A percentile compares a stretch with the other conserved stretches of the same genome.
These are phyloP conservation scores for Citrus medica DNA, from an alignment of 345 rosid species.

Conservation along the genomic window DNA sequence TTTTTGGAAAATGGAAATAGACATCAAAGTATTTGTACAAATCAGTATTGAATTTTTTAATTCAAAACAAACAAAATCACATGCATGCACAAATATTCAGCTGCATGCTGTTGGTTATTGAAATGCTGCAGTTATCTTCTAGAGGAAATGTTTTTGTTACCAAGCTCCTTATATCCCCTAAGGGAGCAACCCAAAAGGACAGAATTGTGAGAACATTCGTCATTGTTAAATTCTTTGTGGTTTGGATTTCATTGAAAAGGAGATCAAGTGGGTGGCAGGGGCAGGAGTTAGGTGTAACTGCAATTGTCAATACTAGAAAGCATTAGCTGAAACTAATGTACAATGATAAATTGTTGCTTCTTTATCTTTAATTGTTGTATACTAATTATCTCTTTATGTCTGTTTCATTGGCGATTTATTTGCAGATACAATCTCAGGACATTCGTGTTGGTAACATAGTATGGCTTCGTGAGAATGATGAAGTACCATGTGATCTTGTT, in stretches of 20 bases:
- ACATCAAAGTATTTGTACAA: neutral
- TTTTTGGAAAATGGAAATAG: neutral
- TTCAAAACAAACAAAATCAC: neutral
- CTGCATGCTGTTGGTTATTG: neutral
- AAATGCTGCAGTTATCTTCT: neutral
- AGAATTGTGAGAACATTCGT: neutral
- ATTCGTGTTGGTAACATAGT: slow-evolving; percentile 83
- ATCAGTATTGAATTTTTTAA: neutral
- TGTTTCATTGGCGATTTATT: slow-evolving; percentile 19
- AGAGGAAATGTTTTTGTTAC: neutral
- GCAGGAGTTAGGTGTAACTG: neutral
- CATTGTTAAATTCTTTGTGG: neutral
- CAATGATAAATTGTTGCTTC: neutral
- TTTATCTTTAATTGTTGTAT: neutral
- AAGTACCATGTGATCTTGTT: slow-evolving; percentile 98
- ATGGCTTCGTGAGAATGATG: slow-evolving; percentile 99
- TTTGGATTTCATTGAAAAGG: neutral
- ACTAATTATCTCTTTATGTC: slow-evolving; percentile 13
- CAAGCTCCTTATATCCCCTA: neutral
- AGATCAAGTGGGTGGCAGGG: neutral
- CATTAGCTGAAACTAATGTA: neutral
- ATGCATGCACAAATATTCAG: neutral
- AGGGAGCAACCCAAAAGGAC: neutral
- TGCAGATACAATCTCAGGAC: slow-evolving; percentile 89
- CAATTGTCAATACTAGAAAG: neutral